A percentile compares a stretch with the other conserved stretches of the same genome.
phyloP scores from a whole-genome alignment of 306 rosid genomes.

The Trifolium dubium region DNA sequence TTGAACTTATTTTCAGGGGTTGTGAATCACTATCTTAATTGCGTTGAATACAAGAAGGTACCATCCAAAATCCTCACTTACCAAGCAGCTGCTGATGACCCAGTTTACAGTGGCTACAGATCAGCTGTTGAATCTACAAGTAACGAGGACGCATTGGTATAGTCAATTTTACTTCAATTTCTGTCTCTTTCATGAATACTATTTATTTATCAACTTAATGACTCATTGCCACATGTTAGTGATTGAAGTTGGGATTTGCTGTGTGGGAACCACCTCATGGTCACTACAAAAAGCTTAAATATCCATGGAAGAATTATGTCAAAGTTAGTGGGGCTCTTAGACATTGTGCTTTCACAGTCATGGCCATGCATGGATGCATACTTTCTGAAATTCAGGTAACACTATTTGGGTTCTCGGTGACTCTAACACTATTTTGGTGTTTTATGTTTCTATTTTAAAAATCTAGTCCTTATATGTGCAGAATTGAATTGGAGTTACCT shows the following conservation, averaged over 20 bases:
- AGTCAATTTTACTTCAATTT: conserved; percentile 21
- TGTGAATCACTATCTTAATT: conserved; percentile 69
- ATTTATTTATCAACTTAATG: conserved; percentile 1
- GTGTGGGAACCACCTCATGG: conserved; percentile 99
- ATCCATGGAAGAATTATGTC: conserved; percentile 95
- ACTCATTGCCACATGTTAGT: conserved; percentile 34
- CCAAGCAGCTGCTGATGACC: conserved; percentile 90
- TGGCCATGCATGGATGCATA: conserved; percentile 97
- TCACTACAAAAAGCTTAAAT: conserved; percentile 67
- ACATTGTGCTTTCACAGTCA: conserved; percentile 88
- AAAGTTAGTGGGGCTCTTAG: conserved; percentile 88
- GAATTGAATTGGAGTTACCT: too few relatives aligned
- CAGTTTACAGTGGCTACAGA: conserved; percentile 82
- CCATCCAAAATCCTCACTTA: conserved; percentile 89
- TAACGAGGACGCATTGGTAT: conserved; percentile 91
- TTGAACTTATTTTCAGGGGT: conserved; percentile 56
- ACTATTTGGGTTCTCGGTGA: not conserved
- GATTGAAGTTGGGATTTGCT: conserved; percentile 89
- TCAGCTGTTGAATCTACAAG: conserved; percentile 86
- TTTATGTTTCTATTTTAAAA: too few relatives aligned
- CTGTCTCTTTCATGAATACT: conserved; percentile 19
- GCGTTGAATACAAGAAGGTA: conserved; percentile 77
- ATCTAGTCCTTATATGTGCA: too few relatives aligned
- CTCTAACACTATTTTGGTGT: too few relatives aligned
- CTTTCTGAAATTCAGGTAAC: conserved; percentile 95